These are phyloP conservation scores for Solanum chiquidenum DNA, from an alignment of 257 asterid species.

Conservation along the genomic window DNA sequence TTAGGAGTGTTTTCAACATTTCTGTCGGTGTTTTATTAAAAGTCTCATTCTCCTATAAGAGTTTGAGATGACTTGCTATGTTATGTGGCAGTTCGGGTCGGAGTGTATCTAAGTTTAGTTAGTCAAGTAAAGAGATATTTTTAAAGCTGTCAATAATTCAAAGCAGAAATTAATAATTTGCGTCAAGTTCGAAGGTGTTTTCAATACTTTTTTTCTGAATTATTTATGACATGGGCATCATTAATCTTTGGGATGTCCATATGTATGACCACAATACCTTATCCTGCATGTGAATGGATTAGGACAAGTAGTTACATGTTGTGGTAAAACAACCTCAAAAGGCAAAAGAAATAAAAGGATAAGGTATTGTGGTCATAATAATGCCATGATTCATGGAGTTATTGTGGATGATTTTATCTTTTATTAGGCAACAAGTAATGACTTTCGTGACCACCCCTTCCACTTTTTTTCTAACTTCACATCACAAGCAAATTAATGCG, in stretches of 20 bases:
- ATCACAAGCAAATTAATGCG: background rate
- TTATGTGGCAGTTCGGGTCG: background rate
- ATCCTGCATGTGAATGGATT: background rate
- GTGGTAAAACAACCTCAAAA: background rate
- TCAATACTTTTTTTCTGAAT: too few species aligned
- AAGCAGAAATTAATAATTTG: too few species aligned
- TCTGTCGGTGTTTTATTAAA: too few species aligned
- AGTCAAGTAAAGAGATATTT: too few species aligned
- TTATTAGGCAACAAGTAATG: conserved; percentile 3
- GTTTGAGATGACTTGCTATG: background rate
- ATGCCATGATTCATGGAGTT: conserved; percentile 7
- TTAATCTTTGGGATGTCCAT: background rate
- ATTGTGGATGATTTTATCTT: background rate
- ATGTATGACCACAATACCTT: background rate
- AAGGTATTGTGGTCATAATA: background rate
- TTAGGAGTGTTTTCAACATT: too few species aligned
- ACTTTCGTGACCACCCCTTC: background rate
- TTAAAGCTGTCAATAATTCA: too few species aligned
- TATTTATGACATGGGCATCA: background rate
- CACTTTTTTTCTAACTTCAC: background rate
- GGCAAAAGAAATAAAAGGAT: background rate
- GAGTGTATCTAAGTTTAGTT: too few species aligned
- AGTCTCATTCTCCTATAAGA: too few species aligned
- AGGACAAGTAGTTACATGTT: background rate
- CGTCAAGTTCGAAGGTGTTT: too few species aligned